Conservation (phyloP, 225 moss, liverwort and hornwort species). For the Lunularia cruciata region DNA sequence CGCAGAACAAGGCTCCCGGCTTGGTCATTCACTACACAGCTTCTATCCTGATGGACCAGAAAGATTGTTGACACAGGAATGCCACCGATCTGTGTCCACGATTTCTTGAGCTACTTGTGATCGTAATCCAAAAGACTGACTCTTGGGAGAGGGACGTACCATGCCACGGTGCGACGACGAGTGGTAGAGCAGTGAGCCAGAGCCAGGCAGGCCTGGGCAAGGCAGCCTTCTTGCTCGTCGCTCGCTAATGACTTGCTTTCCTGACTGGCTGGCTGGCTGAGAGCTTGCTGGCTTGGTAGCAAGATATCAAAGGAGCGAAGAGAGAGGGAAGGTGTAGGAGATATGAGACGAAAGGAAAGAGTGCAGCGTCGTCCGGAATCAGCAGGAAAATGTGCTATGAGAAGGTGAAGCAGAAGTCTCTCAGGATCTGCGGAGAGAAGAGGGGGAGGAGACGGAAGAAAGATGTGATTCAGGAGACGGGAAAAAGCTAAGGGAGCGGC, state of each 20-base stretch:
- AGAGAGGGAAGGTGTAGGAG: not conserved
- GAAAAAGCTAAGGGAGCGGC: not conserved
- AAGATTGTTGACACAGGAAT: no score
- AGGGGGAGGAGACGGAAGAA: slow-evolving; percentile 1
- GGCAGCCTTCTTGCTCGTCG: slow-evolving; percentile 20
- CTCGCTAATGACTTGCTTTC: slow-evolving; percentile 13
- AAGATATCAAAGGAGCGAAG: slow-evolving; percentile 14
- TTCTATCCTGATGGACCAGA: no score
- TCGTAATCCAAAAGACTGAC: not conserved
- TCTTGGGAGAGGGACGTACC: not conserved
- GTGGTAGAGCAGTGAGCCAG: slow-evolving; percentile 20
- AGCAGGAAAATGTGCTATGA: not conserved
- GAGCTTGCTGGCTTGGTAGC: slow-evolving; percentile 14
- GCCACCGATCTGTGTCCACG: no score
- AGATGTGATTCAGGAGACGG: not conserved
- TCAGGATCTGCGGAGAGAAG: not conserved
- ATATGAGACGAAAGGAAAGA: not conserved
- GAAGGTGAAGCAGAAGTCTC: not conserved
- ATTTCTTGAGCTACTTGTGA: not conserved
- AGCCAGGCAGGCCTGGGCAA: slow-evolving; percentile 14
- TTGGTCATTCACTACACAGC: no score
- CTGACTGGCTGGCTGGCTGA: slow-evolving; percentile 16
- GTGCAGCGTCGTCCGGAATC: not conserved
- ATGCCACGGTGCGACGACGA: slow-evolving; percentile 27
- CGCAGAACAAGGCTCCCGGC: no score